phyloP scores from a whole-genome alignment of 306 rosid genomes.

The Comarum palustre region DNA sequence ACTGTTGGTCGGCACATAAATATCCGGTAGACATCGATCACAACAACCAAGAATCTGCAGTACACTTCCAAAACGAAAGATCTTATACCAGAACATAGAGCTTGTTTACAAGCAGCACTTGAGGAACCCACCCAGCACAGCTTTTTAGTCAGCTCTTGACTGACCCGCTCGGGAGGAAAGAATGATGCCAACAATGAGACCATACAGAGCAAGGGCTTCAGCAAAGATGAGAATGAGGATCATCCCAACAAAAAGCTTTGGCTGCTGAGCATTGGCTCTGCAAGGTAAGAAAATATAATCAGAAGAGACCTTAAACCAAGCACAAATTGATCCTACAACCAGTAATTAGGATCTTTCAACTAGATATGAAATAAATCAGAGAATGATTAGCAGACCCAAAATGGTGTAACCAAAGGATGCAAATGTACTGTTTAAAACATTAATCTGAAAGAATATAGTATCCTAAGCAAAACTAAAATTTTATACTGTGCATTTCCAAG shows the following conservation, averaged over 20 bases:
- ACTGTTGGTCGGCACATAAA: neutral
- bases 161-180: conserved; percentile 64
- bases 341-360: neutral
- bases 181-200: conserved; percentile 60
- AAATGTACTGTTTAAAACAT: neutral
- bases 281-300: neutral
- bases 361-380: neutral
- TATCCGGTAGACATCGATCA: conserved; percentile 15
- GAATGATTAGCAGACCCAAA: neutral
- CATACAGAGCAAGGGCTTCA: conserved; percentile 57
- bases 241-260: conserved; percentile 65
- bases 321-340: neutral
- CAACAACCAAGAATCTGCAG: conserved; percentile 22
- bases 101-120: neutral
- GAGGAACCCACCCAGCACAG: conserved; percentile 5
- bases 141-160: conserved; percentile 48
- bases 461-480: neutral
- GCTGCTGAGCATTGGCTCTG: conserved; percentile 64
- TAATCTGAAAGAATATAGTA: neutral
- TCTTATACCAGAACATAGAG: conserved; percentile 8
- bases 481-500: neutral
- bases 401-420: neutral
- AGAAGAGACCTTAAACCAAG: neutral
- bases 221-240: conserved; percentile 60
- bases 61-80: conserved; percentile 4